Conservation (phyloP, 805 yeast genomes). For the Cyberlindnera bimundalis region DNA sequence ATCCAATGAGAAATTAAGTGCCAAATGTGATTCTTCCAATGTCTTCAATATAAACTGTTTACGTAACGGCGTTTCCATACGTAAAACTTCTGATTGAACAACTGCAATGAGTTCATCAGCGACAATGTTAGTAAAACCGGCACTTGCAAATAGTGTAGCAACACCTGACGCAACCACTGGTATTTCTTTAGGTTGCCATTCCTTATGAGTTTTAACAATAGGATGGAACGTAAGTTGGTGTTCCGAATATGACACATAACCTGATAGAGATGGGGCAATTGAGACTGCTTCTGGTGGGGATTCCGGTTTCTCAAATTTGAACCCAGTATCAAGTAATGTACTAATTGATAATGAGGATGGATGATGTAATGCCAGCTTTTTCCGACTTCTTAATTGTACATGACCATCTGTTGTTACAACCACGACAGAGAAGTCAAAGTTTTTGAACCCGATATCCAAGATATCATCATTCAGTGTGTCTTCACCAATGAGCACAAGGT, state of each 20-base stretch:
- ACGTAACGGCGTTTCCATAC: conserved; percentile 23
- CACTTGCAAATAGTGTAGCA: conserved; percentile 63
- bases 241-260: conserved; percentile 34
- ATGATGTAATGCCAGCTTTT: conserved; percentile 23
- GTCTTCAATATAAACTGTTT: conserved; percentile 39
- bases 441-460: conserved; percentile 33
- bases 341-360: conserved; percentile 34
- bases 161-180: conserved; percentile 49
- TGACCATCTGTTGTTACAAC: conserved; percentile 41
- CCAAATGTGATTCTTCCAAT: conserved; percentile 66
- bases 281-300: conserved; percentile 35
- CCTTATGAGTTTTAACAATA: background rate
- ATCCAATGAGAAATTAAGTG: conserved; percentile 69
- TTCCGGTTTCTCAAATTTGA: conserved; percentile 39
- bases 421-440: conserved; percentile 39
- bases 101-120: conserved; percentile 69
- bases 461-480: conserved; percentile 23
- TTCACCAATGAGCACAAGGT: conserved; percentile 21
- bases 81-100: conserved; percentile 44
- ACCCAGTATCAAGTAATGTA: conserved; percentile 53
- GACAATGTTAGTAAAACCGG: conserved; percentile 63
- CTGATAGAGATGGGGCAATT: conserved; percentile 50
- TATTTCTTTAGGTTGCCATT: conserved; percentile 16
- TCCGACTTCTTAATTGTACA: conserved; percentile 44
- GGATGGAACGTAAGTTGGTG: conserved; percentile 16